Base-by-base conservation (phyloP, 2,329 filamentous ascomycete genomes). In the Zasmidium cellare region DNA sequence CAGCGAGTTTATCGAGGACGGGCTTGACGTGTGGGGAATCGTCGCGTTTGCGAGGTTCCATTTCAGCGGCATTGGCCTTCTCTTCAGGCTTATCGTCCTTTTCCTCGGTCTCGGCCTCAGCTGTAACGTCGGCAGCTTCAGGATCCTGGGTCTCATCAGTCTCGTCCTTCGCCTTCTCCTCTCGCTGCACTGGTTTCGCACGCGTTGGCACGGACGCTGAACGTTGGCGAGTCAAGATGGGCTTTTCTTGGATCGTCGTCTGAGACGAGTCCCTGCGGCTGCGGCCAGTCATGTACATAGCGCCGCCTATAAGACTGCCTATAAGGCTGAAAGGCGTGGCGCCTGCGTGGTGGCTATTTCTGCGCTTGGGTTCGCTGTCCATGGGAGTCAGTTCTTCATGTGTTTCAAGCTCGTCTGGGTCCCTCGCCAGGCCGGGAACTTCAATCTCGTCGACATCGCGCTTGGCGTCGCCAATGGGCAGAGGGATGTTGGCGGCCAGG, bases 381-480 rank as follows among this genome's bases (percentile, higher is more conserved):
- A 72, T 53, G 2, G 56, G 46, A 9, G 50, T 55, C 11, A 44
- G 25, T 25, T 45, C 47, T 19, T 51, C 38, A 44, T 62, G 55
- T 22, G 19, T 45, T 9, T 77, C 78, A 12, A 78, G 77, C 5
- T 78, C 78, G 52, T 88, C 87, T 14, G 87, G 86, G 56, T 90
- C 86, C 56, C 80, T 84, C 1, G 82, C 84, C 3, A 91, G 79
- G 0, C 88, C 89, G 2, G 89, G 89, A 46, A 91, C 83, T 68
- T 94, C 89, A 45, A 96, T 94, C 70, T 96, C 91, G 47, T 87
- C 82, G 7, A 93, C 76, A 69, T 96, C 91, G 49, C 86, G 82
- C 45, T 83, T 79, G 18, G 79, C 79, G 35, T 84, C 80, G 22
- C 79, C 79, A 44, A 87, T 77, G 0, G 90, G 90, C 9, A 94